Evolutionary conservation across 2,329 filamentous ascomycete species (phyloP), one percentile per base, ranked within the genome.

Genomic region (Pezicula neosporulosa): DNA sequence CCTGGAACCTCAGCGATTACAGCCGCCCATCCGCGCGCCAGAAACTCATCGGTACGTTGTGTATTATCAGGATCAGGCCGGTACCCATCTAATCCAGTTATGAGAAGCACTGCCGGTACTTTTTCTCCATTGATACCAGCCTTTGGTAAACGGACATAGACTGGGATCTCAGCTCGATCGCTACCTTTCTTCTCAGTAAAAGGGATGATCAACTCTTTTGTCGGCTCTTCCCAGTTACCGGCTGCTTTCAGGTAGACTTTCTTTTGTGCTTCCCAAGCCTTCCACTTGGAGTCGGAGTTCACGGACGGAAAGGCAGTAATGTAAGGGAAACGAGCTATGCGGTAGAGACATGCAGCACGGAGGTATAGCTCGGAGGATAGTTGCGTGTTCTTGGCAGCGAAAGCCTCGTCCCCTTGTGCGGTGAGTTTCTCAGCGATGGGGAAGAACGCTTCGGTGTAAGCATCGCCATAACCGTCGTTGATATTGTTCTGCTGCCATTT

Each of bases 251-350:
- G 65, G 56, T 86, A 87, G 0, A 77, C 76, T 27, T 75, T 67
- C 66, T 89, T 90, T 60, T 89, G 85, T 49, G 76, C 70, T 57
- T 77, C 71, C 80, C 86, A 90, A 1, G 85, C 86, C 27, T 75
- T 65, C 57, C 81, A 77, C 67, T 90, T 85, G 44, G 68, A 64
- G 1, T 67, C 64, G 41, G 72, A 70, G 57, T 60, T 73, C 38
- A 72, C 54, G 2, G 53, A 47, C 0, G 75, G 73, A 46, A 66
- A 71, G 3, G 63, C 57, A 3, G 70, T 67, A 56, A 79, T 71
- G 58, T 79, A 78, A 3, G 87, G 87, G 63, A 91, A 90, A 15
- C 87, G 78, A 0, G 85, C 77, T 58, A 91, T 90, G 48, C 87
- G 79, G 67, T 88, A 85, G n/a, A 90, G 75, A 24, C 85, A 82